phyloP scores from a whole-genome alignment of 345 rosid species.

The Bruguiera gymnorhiza region DNA sequence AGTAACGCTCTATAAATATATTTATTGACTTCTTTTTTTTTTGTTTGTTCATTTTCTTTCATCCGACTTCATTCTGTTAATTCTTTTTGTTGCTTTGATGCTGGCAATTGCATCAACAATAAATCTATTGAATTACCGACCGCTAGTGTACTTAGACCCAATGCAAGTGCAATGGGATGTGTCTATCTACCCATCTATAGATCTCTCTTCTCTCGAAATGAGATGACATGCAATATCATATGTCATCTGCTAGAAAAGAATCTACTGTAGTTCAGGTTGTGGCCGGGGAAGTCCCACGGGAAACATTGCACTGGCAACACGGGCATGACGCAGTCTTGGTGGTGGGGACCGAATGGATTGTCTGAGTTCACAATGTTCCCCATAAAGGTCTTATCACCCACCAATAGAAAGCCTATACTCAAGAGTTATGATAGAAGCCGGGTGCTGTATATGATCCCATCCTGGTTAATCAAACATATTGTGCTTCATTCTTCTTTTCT shows the following conservation, averaged over 20 bases:
- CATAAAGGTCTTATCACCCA: not conserved
- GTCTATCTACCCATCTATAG: no score
- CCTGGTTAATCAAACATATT: not conserved
- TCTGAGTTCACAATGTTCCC: no score
- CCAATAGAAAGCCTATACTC: not conserved
- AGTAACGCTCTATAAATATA: not conserved
- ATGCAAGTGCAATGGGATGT: not conserved
- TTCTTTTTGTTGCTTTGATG: no score
- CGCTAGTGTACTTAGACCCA: not conserved
- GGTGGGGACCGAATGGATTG: constrained; percentile 1
- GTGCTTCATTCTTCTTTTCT: constrained; percentile 20
- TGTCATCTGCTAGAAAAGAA: not conserved
- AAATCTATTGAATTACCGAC: no score
- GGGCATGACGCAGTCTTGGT: not conserved
- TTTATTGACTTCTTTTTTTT: no score
- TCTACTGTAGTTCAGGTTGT: constrained; percentile 1
- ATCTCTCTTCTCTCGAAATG: no score
- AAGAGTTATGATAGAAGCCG: not conserved
- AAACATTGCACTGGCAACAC: constrained; percentile 16
- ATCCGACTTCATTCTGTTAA: no score
- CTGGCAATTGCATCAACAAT: no score
- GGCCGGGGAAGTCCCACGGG: constrained; percentile 14
- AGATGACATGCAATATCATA: not conserved
- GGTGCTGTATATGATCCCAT: not conserved
- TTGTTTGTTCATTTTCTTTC: no score